Conservation (phyloP, 2,329 filamentous ascomycete species). For the Colletotrichum ledebouriae region DNA sequence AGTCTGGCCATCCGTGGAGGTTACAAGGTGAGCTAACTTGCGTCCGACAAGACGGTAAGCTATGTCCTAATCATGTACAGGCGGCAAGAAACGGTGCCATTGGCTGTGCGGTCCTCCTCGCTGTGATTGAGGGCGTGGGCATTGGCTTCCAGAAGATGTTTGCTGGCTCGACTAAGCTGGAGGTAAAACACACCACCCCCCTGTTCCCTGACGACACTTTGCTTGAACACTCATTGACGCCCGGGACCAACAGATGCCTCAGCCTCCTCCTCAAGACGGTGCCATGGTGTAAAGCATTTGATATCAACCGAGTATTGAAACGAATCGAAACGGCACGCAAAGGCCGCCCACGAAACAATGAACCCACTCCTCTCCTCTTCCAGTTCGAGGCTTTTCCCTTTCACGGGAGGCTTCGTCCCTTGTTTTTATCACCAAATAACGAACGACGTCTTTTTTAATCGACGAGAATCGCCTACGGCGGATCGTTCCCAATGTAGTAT, state of each 20-base stretch:
- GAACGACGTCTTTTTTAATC: conserved; percentile 26
- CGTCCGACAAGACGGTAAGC: background rate
- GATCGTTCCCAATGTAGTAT: conserved; percentile 41
- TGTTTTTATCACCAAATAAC: conserved; percentile 29
- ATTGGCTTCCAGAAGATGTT: conserved; percentile 97
- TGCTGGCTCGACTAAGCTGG: conserved; percentile 87
- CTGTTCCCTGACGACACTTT: rapidly evolving
- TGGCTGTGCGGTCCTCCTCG: conserved; percentile 92
- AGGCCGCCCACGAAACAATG: conserved; percentile 6
- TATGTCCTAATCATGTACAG: background rate
- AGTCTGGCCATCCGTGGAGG: conserved; percentile 92
- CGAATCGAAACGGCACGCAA: conserved; percentile 19
- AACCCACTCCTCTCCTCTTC: conserved; percentile 41
- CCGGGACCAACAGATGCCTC: conserved; percentile 45
- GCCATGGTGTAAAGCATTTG: conserved; percentile 48
- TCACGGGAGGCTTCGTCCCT: conserved; percentile 6
- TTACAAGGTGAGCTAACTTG: conserved; percentile 66
- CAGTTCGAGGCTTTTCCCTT: background rate
- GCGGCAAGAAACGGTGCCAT: conserved; percentile 96
- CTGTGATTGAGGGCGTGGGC: conserved; percentile 87
- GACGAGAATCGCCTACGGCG: conserved; percentile 19
- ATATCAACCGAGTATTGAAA: background rate
- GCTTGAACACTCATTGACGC: conserved; percentile 28
- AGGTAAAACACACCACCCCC: conserved; percentile 63
- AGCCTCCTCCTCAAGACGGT: conserved; percentile 50